Conservation (phyloP, 2,329 filamentous ascomycete genomes). For the Ophiocordyceps australis region DNA sequence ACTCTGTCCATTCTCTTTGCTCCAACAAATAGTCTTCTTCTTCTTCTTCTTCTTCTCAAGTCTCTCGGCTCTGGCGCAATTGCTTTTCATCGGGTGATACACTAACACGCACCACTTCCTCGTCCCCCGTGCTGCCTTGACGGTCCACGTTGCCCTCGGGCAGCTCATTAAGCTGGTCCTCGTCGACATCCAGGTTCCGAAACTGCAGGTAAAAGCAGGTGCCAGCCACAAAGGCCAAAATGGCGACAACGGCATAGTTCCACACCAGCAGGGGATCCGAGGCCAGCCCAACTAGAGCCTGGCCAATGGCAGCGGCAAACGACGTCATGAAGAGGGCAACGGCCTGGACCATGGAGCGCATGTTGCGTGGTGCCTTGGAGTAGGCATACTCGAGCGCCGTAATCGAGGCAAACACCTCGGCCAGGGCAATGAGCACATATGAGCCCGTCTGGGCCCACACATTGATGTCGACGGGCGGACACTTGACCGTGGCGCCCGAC, state of each 20-base stretch:
- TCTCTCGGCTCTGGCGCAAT: no score
- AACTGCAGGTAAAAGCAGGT: conserved; percentile 51
- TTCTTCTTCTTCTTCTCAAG: no score
- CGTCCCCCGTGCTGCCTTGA: no score
- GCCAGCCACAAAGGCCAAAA: conserved; percentile 44
- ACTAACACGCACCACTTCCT: no score
- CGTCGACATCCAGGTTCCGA: conserved; percentile 42
- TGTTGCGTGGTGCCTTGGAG: conserved; percentile 62
- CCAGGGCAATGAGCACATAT: conserved; percentile 30
- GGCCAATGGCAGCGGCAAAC: conserved; percentile 50
- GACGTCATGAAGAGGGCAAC: conserved; percentile 56
- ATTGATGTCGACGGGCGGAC: conserved; percentile 41
- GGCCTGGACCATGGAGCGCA: conserved; percentile 58
- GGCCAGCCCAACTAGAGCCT: conserved; percentile 44
- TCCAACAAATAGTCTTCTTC: no score
- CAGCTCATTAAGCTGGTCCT: conserved; percentile 53
- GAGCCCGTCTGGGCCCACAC: conserved; percentile 40
- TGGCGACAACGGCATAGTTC: conserved; percentile 50
- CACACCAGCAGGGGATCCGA: conserved; percentile 49
- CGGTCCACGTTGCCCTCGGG: no score
- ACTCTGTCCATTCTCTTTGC: no score
- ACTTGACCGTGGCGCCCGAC: conserved; percentile 17
- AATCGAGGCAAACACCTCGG: conserved; percentile 35
- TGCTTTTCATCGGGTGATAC: no score
- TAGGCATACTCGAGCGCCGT: conserved; percentile 58